Evolutionary conservation across 495 filamentous ascomycete genomes (phyloP), one percentile per base, ranked within the genome.

Genomic region (Neurospora hispaniola): DNA sequence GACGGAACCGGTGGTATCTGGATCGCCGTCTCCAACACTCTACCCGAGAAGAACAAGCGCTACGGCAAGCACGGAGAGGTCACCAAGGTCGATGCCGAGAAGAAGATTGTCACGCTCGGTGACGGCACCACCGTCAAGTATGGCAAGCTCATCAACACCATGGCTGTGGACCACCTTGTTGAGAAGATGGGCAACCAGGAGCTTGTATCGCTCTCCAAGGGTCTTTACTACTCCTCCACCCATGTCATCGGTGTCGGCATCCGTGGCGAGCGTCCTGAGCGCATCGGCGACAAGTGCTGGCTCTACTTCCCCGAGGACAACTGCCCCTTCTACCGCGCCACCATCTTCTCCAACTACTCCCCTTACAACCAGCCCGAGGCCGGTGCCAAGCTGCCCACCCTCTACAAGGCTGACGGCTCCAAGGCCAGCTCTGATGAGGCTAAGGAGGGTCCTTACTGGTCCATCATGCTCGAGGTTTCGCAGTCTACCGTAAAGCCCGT

Each of bases 291-390:
- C 86, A 99, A 99, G 87, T 99, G 96, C 90, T 99, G 96, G 92
- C 89, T 99, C 71, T 99, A 99, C 89, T 99, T 98, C 90, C 96
- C 96, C 75, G 96, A 99, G 82, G 90, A 97, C 83, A 90, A 99
- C 89, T 97, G 94, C 88, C 94, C 94, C 80, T 99, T 99, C 90
- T 99, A 99, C 88, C 94, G 96, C 78, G 96, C 96, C 79, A 99
- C 96, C 75, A 98, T 99, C 85, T 99, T 99, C 90, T 98, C 96
- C 84, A 99, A 99, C 90, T 99, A 99, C 88, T 98, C 96, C 20
- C 96, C 95, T 73, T 89, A 97, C 89, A 99, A 99, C 86, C 96
- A 98, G 84, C 96, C 96, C 23, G 85, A 90, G 71, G 85, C 88
- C 62, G 90, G 89, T 72, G 90, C 88, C 79, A 96, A 96, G 86